Percentiles rank a stretch among this genome's conserved stretches.
These are phyloP conservation scores for Ophidiomyces ophidiicola DNA, from an alignment of 2,329 filamentous ascomycete species.

Conservation along the genomic window DNA sequence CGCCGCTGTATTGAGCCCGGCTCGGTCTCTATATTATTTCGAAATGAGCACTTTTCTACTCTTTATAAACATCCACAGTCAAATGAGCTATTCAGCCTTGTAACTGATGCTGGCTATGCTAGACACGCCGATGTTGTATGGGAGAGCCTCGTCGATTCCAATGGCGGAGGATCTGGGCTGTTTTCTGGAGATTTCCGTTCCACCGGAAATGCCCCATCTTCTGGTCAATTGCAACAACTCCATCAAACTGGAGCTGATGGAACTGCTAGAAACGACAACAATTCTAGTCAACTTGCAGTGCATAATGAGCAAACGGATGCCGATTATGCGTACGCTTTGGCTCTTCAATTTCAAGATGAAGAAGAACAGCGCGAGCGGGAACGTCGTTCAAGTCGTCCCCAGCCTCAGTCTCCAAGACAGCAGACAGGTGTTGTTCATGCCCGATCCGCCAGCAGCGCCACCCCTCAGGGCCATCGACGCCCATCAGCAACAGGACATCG, in stretches of 20 bases:
- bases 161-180: constrained; percentile 68
- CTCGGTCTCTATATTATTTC: constrained; percentile 78
- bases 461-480: constrained; percentile 6
- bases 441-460: neutral
- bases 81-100: constrained; percentile 63
- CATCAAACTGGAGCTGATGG: constrained; percentile 7
- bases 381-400: constrained; percentile 1
- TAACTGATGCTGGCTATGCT: constrained; percentile 86
- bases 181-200: constrained; percentile 81
- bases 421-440: neutral
- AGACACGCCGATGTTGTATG: constrained; percentile 85
- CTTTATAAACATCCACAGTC: constrained; percentile 77
- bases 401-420: constrained; percentile 8
- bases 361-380: constrained; percentile 60
- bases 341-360: constrained; percentile 86
- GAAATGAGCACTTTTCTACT: constrained; percentile 95
- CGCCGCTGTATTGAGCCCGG: constrained; percentile 59
- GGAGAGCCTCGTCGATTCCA: constrained; percentile 85
- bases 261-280: neutral
- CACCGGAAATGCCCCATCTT: constrained; percentile 49
- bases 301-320: constrained; percentile 55
- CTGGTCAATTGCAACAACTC: neutral
- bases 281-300: constrained; percentile 29
- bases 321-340: constrained; percentile 76
- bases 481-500: constrained; percentile 16